Base-by-base conservation (phyloP, 2,329 filamentous ascomycete species). In the Ampelomyces quisqualis region DNA sequence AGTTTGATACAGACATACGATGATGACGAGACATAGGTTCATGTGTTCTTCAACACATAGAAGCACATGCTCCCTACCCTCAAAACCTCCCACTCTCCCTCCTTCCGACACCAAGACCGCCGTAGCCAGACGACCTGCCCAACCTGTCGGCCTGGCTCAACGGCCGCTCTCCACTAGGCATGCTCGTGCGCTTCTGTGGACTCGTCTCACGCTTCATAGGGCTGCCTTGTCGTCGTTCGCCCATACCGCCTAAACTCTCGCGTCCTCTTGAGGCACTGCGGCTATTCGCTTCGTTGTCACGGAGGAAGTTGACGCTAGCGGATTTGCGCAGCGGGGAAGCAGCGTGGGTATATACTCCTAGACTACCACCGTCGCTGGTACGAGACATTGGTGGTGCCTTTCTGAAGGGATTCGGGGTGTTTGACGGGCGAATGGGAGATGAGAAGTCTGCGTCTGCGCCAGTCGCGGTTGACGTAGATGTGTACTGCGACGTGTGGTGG, bases 261-360 rank as follows among this genome's bases (percentile, higher is more conserved):
- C 53, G 39, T 29, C 42, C 35, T 10, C 55, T 40, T 3, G 44
- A 39, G 5, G 27, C 44, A 17, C 45, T 47, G n/a, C 43, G 44
- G 17, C 17, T 18, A 34, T 19, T n/a, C n/a, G 17, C 29, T 33
- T 54, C 50, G 7, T 57, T 60, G 14, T 68, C 62, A 17, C 67
- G 49, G 7, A 71, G 45, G 40, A 69, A 68, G 41, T 75, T 86
- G 68, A 68, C 80, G 68, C 72, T 88, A 55, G 74, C 81, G 2
- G 86, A 77, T 65, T 95, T 95, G 57, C 89, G 85, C 9, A 97
- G 68, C 0, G 91, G 91, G 8, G 88, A 95, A 27, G 84, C 86
- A 5, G 83, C 82, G 64, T 95, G 88, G 5, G 79, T 85, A 65
- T 84, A 90, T 1, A 94, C 77, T 10, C 90, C 90, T 34, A 95